Evolutionary conservation across 2,329 filamentous ascomycete species (phyloP).

Genomic region (Alternaria ventricosa): DNA sequence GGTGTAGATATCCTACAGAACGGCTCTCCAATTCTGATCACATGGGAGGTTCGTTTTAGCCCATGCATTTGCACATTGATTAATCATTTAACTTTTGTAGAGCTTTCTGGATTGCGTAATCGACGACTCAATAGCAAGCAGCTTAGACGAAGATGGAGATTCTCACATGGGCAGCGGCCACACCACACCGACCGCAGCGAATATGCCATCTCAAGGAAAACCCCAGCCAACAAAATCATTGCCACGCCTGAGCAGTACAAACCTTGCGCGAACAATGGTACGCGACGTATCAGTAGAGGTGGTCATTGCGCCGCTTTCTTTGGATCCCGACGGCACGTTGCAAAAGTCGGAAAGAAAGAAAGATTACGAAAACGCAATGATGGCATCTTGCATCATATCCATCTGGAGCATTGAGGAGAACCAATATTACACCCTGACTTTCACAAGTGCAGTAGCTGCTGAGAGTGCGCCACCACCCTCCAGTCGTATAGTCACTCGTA

Average conservation of each 20-base stretch:
- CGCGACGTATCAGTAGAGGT: slow-evolving; percentile 73
- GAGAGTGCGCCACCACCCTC: slow-evolving; percentile 28
- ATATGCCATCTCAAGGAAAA: slow-evolving; percentile 5
- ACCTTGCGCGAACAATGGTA: slow-evolving; percentile 50
- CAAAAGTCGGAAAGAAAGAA: slow-evolving; percentile 21
- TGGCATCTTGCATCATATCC: slow-evolving; percentile 78
- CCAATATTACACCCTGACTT: slow-evolving; percentile 76
- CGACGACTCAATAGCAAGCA: slow-evolving; percentile 41
- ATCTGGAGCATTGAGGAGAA: slow-evolving; percentile 74
- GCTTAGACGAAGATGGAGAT: slow-evolving; percentile 16
- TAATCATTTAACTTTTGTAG: slow-evolving; percentile 27
- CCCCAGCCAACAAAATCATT: slow-evolving; percentile 17
- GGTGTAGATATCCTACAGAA: slow-evolving; percentile 77
- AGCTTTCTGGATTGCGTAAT: slow-evolving; percentile 54
- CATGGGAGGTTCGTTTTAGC: slow-evolving; percentile 54
- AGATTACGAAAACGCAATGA: slow-evolving; percentile 49
- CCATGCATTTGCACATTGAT: not conserved
- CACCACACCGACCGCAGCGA: slow-evolving; percentile 37
- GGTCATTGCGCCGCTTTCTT: slow-evolving; percentile 60
- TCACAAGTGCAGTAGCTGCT: slow-evolving; percentile 64
- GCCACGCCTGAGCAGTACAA: slow-evolving; percentile 42
- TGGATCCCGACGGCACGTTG: slow-evolving; percentile 13
- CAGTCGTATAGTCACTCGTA: slow-evolving; percentile 53
- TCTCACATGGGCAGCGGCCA: slow-evolving; percentile 29
- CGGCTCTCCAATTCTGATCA: slow-evolving; percentile 60